Evolutionary conservation across 2,329 filamentous ascomycete genomes (phyloP).

Genomic region (Alternaria gaisen): DNA sequence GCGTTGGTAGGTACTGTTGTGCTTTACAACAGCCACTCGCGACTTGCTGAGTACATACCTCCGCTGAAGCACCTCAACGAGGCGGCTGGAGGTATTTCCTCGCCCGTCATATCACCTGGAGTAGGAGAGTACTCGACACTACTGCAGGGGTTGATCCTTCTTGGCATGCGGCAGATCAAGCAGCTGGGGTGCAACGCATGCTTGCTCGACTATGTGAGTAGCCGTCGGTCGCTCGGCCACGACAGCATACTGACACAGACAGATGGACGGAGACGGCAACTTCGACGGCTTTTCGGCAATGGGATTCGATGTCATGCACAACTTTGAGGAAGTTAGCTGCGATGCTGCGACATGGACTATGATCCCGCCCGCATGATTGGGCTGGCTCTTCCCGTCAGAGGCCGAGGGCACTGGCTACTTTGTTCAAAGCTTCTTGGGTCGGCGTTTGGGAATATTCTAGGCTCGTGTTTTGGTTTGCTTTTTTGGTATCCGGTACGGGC

Average conservation of each 20-base stretch:
- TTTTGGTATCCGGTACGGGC: not conserved
- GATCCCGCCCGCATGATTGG: constrained; percentile 54
- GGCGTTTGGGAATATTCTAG: not conserved
- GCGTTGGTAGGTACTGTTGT: constrained; percentile 81
- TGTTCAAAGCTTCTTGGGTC: not conserved
- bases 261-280: constrained; percentile 76
- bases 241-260: constrained; percentile 39
- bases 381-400: not conserved
- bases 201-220: constrained; percentile 80
- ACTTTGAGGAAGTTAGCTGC: constrained; percentile 81
- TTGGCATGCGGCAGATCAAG: constrained; percentile 85
- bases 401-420: not conserved
- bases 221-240: not conserved
- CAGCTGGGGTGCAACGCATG: constrained; percentile 76
- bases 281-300: constrained; percentile 78
- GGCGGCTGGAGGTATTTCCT: constrained; percentile 78
- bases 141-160: constrained; percentile 79
- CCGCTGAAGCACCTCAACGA: constrained; percentile 67
- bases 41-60: constrained; percentile 74
- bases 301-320: constrained; percentile 81
- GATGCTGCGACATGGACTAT: constrained; percentile 70
- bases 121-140: constrained; percentile 74
- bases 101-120: constrained; percentile 76
- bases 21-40: constrained; percentile 75
- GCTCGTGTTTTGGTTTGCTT: not conserved